phyloP scores from a whole-genome alignment of 2,329 filamentous ascomycete species.

The Colletotrichum spinosum region DNA sequence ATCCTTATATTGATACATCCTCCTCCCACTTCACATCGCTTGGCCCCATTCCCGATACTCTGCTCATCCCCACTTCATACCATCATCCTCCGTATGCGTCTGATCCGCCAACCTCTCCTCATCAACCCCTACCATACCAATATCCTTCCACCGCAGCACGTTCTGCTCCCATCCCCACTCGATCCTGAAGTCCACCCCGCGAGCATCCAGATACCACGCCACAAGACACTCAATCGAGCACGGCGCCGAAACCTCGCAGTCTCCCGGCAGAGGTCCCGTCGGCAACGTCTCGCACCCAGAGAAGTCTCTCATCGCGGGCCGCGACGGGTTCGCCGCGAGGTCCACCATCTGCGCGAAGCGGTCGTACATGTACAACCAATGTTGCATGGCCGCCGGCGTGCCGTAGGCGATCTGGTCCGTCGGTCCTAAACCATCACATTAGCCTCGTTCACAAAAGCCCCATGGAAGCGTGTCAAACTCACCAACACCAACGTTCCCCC shows the following conservation, averaged over 20 bases:
- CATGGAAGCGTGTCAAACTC: constrained; percentile 34
- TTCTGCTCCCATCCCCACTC: constrained; percentile 36
- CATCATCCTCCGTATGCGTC: constrained; percentile 11
- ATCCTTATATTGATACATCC: no score
- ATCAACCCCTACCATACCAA: constrained; percentile 22
- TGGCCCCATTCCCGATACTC: no score
- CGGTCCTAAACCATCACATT: constrained; percentile 12
- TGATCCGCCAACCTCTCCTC: constrained; percentile 29
- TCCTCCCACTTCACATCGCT: no score
- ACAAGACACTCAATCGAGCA: constrained; percentile 38
- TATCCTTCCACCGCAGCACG: constrained; percentile 19
- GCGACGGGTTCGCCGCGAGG: constrained; percentile 28
- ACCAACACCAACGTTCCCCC: constrained; percentile 34
- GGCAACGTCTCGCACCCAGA: constrained; percentile 37
- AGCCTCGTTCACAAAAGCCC: neutral
- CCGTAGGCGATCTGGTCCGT: constrained; percentile 39
- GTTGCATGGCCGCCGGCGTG: constrained; percentile 33
- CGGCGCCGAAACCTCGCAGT: constrained; percentile 32
- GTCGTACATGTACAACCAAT: constrained; percentile 38
- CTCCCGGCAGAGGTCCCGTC: constrained; percentile 24
- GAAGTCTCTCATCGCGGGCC: constrained; percentile 33
- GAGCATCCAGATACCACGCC: constrained; percentile 37
- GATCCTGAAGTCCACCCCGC: constrained; percentile 33
- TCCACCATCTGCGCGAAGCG: constrained; percentile 34
- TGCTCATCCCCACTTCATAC: constrained; percentile 24